Conservation (phyloP, 306 rosid species). For the Chamaecrista fasciculata region DNA sequence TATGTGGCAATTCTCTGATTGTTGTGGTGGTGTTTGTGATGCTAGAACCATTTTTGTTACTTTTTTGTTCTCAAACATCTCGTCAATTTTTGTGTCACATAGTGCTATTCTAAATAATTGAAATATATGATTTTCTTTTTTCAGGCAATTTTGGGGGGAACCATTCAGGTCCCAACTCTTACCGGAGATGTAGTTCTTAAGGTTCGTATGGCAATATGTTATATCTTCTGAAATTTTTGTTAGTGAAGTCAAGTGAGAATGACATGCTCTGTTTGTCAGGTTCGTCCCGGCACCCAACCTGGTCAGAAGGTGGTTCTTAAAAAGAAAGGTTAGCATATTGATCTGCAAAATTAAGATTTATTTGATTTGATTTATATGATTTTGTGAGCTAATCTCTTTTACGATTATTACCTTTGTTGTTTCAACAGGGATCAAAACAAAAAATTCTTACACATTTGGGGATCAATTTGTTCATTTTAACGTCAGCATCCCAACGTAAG, state of each 20-base stretch:
- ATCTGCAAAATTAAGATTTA: not conserved
- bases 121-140: not conserved
- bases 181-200: slow-evolving; percentile 84
- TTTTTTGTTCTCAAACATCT: not conserved
- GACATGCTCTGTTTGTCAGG: slow-evolving; percentile 43
- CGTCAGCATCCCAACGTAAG: slow-evolving; percentile 79
- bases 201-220: slow-evolving; percentile 45
- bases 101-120: not conserved
- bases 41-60: slow-evolving; percentile 1
- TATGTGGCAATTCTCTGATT: slow-evolving; percentile 7
- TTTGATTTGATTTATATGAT: not conserved
- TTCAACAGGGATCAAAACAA: slow-evolving; percentile 64
- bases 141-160: slow-evolving; percentile 92
- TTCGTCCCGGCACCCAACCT: slow-evolving; percentile 83
- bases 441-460: slow-evolving; percentile 65
- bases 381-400: slow-evolving; percentile 14
- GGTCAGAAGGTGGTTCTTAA: slow-evolving; percentile 90
- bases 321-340: slow-evolving; percentile 74
- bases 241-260: slow-evolving; percentile 17
- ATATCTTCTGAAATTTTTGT: slow-evolving; percentile 8
- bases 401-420: not conserved
- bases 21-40: not conserved
- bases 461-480: slow-evolving; percentile 88
- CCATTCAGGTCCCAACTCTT: slow-evolving; percentile 85
- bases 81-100: not conserved